A percentile compares a stretch with the other conserved stretches of the same genome.
Evolutionary conservation across 1,284 basidiomycete species (phyloP).

Genomic region (Puccinia hordei): DNA sequence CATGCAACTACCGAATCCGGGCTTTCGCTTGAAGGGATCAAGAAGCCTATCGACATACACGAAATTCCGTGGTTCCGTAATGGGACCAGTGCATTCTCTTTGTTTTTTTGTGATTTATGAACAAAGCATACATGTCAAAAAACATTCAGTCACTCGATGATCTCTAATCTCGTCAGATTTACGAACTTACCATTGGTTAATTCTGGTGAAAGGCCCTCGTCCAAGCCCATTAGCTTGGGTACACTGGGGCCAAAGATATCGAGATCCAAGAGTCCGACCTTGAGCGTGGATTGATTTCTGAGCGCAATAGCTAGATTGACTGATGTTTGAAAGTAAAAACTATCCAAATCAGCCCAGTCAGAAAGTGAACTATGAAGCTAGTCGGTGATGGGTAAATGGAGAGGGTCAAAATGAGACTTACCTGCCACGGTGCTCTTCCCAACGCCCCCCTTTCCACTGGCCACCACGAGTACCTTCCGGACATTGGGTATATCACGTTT

Average conservation of each 20-base stretch:
- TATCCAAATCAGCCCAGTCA: too few relatives aligned
- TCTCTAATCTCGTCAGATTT: too few relatives aligned
- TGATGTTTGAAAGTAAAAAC: conserved; percentile 57
- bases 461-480: conserved; percentile 74
- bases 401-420: conserved; percentile 58
- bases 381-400: conserved; percentile 20
- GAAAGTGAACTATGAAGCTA: too few relatives aligned
- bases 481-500: conserved; percentile 61
- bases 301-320: conserved; percentile 82
- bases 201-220: conserved; percentile 75
- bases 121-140: too few relatives aligned
- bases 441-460: conserved; percentile 94
- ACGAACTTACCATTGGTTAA: conserved; percentile 64
- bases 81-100: conserved; percentile 70
- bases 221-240: conserved; percentile 92
- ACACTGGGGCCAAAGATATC: conserved; percentile 95
- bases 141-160: too few relatives aligned
- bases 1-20: conserved; percentile 83
- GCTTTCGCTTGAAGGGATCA: conserved; percentile 61
- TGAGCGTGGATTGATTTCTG: conserved; percentile 60
- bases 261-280: conserved; percentile 84
- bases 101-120: background rate
- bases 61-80: conserved; percentile 84
- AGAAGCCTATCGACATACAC: conserved; percentile 95
- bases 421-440: conserved; percentile 94